phyloP scores from a whole-genome alignment of 2,329 filamentous ascomycete species.

The Paradendryphiella salina region DNA sequence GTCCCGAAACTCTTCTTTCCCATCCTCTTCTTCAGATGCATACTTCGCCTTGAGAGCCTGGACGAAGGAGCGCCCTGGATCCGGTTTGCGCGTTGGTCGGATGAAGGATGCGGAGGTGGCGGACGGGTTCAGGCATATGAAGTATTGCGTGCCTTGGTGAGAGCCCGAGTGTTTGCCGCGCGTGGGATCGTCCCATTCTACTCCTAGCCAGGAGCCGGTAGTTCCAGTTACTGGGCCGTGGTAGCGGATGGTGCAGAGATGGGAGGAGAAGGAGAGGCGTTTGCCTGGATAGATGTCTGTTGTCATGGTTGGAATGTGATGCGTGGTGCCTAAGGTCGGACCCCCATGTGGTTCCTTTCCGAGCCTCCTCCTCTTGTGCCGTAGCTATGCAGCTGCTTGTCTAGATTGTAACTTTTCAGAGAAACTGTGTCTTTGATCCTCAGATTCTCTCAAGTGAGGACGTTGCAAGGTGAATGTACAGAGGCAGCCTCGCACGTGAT shows the following conservation, averaged over 20 bases:
- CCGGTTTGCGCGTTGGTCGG: constrained; percentile 71
- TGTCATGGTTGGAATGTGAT: constrained; percentile 28
- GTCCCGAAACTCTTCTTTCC: constrained; percentile 37
- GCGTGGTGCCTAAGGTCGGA: neutral
- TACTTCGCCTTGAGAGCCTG: constrained; percentile 84
- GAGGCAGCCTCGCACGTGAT: constrained; percentile 15
- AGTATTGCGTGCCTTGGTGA: constrained; percentile 65
- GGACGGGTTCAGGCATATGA: constrained; percentile 59
- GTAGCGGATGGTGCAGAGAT: constrained; percentile 83
- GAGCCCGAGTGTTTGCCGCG: constrained; percentile 90
- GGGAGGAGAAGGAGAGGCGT: constrained; percentile 76
- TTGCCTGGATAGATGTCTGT: constrained; percentile 62
- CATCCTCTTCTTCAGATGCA: constrained; percentile 54
- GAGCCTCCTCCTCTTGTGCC: neutral
- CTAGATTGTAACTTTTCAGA: neutral
- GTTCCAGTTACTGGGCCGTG: constrained; percentile 76
- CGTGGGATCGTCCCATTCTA: constrained; percentile 90
- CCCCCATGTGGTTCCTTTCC: neutral
- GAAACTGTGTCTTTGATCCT: neutral
- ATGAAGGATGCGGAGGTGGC: constrained; percentile 84
- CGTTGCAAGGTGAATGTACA: constrained; percentile 1
- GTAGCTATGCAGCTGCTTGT: no score
- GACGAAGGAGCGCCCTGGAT: constrained; percentile 72
- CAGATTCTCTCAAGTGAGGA: neutral
- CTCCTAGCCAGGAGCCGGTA: constrained; percentile 80